A percentile compares a stretch with the other conserved stretches of the same genome.
Conservation (phyloP, 164 flowering plant genomes). For the Piper betle region DNA sequence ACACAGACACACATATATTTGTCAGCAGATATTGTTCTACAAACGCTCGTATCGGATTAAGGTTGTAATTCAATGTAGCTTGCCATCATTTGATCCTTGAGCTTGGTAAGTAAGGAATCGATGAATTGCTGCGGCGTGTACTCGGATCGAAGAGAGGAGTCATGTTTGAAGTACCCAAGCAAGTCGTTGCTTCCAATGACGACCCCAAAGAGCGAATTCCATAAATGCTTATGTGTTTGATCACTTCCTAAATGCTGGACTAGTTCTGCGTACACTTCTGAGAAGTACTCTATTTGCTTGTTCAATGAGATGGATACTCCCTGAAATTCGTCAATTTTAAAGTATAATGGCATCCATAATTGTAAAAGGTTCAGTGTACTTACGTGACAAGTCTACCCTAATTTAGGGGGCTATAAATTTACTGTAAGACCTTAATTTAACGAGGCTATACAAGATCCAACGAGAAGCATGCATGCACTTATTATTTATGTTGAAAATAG, state of each 20-base stretch:
- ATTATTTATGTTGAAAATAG: no score
- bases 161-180: constrained; percentile 26
- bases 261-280: constrained; percentile 24
- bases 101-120: constrained; percentile 19
- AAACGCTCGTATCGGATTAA: not conserved
- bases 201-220: constrained; percentile 40
- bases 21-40: no score
- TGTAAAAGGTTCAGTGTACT: no score
- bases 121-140: constrained; percentile 40
- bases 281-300: constrained; percentile 40
- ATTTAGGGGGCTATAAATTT: no score
- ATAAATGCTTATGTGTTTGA: constrained; percentile 23
- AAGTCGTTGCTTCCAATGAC: constrained; percentile 79
- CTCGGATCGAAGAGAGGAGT: constrained; percentile 12
- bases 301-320: constrained; percentile 27
- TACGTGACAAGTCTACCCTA: no score
- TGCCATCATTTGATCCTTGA: constrained; percentile 25
- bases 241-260: constrained; percentile 30
- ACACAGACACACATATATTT: not conserved
- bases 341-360: no score
- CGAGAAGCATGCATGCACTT: no score
- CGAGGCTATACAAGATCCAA: no score
- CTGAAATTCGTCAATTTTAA: constrained; percentile 16
- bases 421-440: no score
- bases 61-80: not conserved